Evolutionary conservation across 2,329 filamentous ascomycete genomes (phyloP), one percentile per base, ranked within the genome.

Genomic region (Hirsutella rhossiliensis): DNA sequence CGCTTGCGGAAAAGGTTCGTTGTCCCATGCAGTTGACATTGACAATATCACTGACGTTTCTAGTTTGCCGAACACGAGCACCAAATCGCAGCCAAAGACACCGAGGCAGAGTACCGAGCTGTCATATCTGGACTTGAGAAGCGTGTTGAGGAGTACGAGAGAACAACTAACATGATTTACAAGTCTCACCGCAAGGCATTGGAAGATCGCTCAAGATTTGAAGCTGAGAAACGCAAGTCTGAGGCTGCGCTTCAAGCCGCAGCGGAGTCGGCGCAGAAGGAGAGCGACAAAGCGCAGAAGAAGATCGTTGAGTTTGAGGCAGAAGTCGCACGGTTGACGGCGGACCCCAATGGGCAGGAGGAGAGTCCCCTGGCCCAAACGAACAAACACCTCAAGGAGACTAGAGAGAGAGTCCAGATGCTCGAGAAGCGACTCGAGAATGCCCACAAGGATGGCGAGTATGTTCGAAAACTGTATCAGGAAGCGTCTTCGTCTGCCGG

Each of bases 381-480:
- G 1, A 57, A 60, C 39, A 54, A 48, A 28, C 62, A 60, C 37
- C 52, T 71, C 9, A 63, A 61, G n/a, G 64, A 62, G 40, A 49
- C 56, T 3, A 53, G 56, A 42, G 51, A 64, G 5, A 56, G 70
- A 23, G 61, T 68, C 15, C 58, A 62, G 40, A 55, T 63, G 13
- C 60, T 72, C 4, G 66, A 70, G 34, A 61, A 60, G 44, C 62
- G 62, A 18, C 54, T 64, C 5, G 63, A 64, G 43, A 60, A 64
- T 5, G 58, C 66, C 4, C 60, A 72, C 27, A 64, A 63, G 13
- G 74, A 79, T 4, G 62, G 71, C 23, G 74, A 78, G 2, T 85
- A 79, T 52, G 63, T 69, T 12, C 71, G 75, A 43, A 66, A 67
- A 4, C 64, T 71, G 11, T 85, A 84, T 52, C 80, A 82, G 51